phyloP scores from a whole-genome alignment of 768 basidiomycete genomes.

The Hypsizygus marmoreus region DNA sequence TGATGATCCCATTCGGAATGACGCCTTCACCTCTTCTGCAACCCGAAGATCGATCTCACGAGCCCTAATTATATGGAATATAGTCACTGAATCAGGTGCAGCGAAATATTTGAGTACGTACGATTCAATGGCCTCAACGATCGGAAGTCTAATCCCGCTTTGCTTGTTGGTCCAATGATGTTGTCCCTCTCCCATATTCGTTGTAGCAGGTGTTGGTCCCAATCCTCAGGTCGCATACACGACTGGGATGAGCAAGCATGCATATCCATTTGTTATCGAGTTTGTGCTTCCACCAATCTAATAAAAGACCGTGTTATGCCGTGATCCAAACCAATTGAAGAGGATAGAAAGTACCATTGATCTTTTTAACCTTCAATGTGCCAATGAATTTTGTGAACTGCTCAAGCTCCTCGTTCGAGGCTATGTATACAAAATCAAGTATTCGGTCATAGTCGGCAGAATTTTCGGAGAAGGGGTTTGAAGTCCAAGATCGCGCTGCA shows the following conservation, averaged over 20 bases:
- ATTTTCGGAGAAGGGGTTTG: constrained; percentile 8
- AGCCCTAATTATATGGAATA: too few relatives aligned
- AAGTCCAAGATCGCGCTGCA: constrained; percentile 12
- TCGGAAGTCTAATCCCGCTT: constrained; percentile 18
- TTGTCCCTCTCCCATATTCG: constrained; percentile 22
- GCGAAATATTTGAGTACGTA: too few relatives aligned
- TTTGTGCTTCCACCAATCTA: constrained; percentile 28
- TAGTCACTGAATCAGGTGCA: too few relatives aligned
- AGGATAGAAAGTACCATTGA: constrained; percentile 9
- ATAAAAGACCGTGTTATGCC: too few relatives aligned
- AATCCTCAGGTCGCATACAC: constrained; percentile 14
- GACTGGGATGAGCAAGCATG: constrained; percentile 23
- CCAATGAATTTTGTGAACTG: constrained; percentile 6
- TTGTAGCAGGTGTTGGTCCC: constrained; percentile 22
- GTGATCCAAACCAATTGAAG: background rate
- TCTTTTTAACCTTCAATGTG: constrained; percentile 6
- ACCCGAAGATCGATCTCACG: constrained; percentile 3
- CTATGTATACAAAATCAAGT: constrained; percentile 17
- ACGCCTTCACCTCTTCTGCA: background rate
- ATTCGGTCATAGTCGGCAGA: constrained; percentile 10
- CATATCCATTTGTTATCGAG: constrained; percentile 22
- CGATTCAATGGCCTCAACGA: constrained; percentile 17
- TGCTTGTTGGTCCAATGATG: constrained; percentile 22
- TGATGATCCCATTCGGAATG: constrained; percentile 6
- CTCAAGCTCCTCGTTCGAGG: constrained; percentile 8